A percentile compares a stretch with the other conserved stretches of the same genome.
phyloP scores from a whole-genome alignment of 2,329 filamentous ascomycete species.

The Tolypocladium guangdongense region DNA sequence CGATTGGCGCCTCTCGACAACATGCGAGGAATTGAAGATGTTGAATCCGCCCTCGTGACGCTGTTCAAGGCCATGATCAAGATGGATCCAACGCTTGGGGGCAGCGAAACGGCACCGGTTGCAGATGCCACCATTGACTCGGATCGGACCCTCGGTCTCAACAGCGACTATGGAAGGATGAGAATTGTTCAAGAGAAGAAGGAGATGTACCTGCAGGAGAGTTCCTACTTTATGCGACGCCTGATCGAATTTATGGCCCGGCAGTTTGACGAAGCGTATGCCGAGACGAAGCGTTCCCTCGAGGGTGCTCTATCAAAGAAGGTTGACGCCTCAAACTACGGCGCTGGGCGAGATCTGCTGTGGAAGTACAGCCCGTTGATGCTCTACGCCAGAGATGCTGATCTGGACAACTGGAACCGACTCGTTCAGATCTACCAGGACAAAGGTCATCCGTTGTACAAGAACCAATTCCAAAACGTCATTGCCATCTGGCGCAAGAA shows the following conservation, averaged over 20 bases:
- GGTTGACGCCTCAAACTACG: conserved; percentile 61
- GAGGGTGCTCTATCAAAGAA: conserved; percentile 52
- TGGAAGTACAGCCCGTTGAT: conserved; percentile 86
- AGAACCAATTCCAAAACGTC: conserved; percentile 70
- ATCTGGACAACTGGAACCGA: conserved; percentile 69
- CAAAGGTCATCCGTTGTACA: conserved; percentile 66
- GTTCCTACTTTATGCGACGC: conserved; percentile 63
- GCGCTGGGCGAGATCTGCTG: conserved; percentile 58
- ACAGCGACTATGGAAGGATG: conserved; percentile 78
- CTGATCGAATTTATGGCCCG: conserved; percentile 72
- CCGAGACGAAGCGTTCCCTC: conserved; percentile 56
- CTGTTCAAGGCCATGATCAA: conserved; percentile 89
- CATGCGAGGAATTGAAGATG: conserved; percentile 58
- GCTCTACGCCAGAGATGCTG: conserved; percentile 79
- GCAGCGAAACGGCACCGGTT: conserved; percentile 34
- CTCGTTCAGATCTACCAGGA: conserved; percentile 73
- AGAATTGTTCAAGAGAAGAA: conserved; percentile 90
- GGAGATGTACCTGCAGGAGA: conserved; percentile 73
- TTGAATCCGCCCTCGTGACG: conserved; percentile 66
- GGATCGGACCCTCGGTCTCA: conserved; percentile 40
- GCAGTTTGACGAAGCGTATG: conserved; percentile 66
- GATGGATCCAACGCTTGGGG: conserved; percentile 72
- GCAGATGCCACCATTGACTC: conserved; percentile 33
- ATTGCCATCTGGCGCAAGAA: conserved; percentile 70
- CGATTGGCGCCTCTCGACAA: conserved; percentile 63